Conservation (phyloP, 2,329 filamentous ascomycete genomes). For the Zymoseptoria crescenta region DNA sequence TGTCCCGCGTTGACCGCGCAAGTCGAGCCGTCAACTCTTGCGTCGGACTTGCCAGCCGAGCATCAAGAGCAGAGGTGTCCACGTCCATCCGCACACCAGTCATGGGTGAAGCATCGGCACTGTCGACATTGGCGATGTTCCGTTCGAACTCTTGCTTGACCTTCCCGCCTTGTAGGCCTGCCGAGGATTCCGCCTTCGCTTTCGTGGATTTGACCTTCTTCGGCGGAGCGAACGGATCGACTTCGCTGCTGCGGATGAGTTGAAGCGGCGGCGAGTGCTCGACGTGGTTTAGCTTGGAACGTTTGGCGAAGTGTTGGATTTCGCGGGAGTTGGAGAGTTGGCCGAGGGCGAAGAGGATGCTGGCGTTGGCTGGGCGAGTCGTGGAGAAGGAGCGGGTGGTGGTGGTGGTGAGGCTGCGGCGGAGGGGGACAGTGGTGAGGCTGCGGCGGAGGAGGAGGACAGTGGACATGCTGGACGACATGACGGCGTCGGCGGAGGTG, state of each 20-base stretch:
- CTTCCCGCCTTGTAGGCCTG: neutral
- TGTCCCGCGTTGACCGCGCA: neutral
- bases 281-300: constrained; percentile 21
- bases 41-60: neutral
- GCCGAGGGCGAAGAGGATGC: constrained; percentile 23
- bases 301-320: constrained; percentile 27
- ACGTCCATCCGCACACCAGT: neutral
- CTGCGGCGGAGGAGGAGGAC: constrained; percentile 30
- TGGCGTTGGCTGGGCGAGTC: constrained; percentile 11
- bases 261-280: constrained; percentile 27
- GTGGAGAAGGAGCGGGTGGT: constrained; percentile 17
- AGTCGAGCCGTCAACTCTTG: neutral
- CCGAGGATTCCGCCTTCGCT: neutral
- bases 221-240: constrained; percentile 19
- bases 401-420: too few species aligned
- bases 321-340: constrained; percentile 26
- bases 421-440: too few species aligned
- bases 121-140: neutral
- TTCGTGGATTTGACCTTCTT: neutral
- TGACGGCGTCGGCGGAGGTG: neutral
- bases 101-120: too few species aligned
- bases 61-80: neutral
- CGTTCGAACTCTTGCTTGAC: neutral
- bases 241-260: constrained; percentile 26
- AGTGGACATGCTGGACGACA: neutral